phyloP scores from a whole-genome alignment of 108 stramenopile genomes.

The Stephanodiscus minutulus region DNA sequence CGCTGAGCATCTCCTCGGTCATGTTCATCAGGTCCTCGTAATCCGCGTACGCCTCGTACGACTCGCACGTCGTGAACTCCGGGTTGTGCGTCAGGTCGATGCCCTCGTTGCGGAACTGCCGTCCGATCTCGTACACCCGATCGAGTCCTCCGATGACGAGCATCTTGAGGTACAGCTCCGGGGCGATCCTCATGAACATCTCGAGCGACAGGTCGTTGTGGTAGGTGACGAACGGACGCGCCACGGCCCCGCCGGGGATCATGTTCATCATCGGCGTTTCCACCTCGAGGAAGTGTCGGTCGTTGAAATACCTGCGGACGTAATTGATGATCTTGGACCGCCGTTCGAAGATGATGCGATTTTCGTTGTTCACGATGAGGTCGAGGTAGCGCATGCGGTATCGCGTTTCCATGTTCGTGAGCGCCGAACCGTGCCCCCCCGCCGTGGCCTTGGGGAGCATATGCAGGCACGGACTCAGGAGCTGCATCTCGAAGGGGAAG shows the following conservation, averaged over 20 bases:
- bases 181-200: slow-evolving; percentile 94
- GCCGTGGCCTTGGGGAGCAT: slow-evolving; percentile 95
- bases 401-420: slow-evolving; percentile 96
- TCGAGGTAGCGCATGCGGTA: slow-evolving; percentile 99
- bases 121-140: slow-evolving; percentile 99
- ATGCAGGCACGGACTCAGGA: slow-evolving; percentile 98
- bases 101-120: slow-evolving; percentile 99
- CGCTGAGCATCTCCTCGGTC: slow-evolving; percentile 96
- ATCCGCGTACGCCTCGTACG: slow-evolving; percentile 99
- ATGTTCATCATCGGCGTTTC: slow-evolving; percentile 99
- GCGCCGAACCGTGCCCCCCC: slow-evolving; percentile 62
- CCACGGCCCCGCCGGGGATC: slow-evolving; percentile 98
- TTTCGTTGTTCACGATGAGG: slow-evolving; percentile 94
- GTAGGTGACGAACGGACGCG: slow-evolving; percentile 97
- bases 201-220: slow-evolving; percentile 97
- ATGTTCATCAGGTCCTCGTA: slow-evolving; percentile 98
- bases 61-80: slow-evolving; percentile 99
- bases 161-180: slow-evolving; percentile 98
- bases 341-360: slow-evolving; percentile 83
- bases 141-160: slow-evolving; percentile 98
- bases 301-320: slow-evolving; percentile 94
- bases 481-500: slow-evolving; percentile 81
- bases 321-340: slow-evolving; percentile 92
- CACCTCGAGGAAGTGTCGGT: slow-evolving; percentile 96
- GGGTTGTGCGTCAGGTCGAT: slow-evolving; percentile 99